A percentile compares a stretch with the other conserved stretches of the same genome.
Conservation (phyloP, 2,329 filamentous ascomycete species). For the Xylariales sp. region DNA sequence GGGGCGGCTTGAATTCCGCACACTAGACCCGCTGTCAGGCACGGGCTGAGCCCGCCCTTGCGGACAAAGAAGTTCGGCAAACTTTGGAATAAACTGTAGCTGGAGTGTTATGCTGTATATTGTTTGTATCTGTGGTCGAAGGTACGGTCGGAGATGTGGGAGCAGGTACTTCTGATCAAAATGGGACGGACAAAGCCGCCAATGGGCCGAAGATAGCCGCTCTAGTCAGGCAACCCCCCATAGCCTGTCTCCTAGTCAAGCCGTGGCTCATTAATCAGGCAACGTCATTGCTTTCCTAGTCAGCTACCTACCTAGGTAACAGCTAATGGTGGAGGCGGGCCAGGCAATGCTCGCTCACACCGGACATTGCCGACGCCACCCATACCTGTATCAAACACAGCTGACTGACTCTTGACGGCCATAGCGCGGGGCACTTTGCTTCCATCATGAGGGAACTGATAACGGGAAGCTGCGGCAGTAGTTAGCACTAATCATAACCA, state of each 20-base stretch:
- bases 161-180: slow-evolving; percentile 28
- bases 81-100: background rate
- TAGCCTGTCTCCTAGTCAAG: background rate
- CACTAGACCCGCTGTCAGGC: slow-evolving; percentile 28
- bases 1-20: slow-evolving; percentile 47
- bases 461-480: slow-evolving; percentile 29
- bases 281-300: background rate
- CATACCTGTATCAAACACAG: slow-evolving; percentile 25
- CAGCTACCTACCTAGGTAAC: slow-evolving; percentile 8
- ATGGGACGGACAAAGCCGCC: slow-evolving; percentile 41
- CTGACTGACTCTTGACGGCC: slow-evolving; percentile 39
- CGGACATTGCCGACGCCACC: slow-evolving; percentile 43
- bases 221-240: slow-evolving; percentile 12
- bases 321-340: background rate
- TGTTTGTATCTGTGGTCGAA: background rate
- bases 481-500: slow-evolving; percentile 10
- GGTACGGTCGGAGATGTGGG: slow-evolving; percentile 20
- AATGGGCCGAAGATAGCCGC: slow-evolving; percentile 47
- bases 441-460: slow-evolving; percentile 22
- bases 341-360: slow-evolving; percentile 1
- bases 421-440: slow-evolving; percentile 15
- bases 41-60: slow-evolving; percentile 24
- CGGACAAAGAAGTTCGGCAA: slow-evolving; percentile 23
- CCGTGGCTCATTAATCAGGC: background rate
- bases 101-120: slow-evolving; percentile 13